Conservation (phyloP, 805 yeast genomes). For the Spencermartinsiella europaea region DNA sequence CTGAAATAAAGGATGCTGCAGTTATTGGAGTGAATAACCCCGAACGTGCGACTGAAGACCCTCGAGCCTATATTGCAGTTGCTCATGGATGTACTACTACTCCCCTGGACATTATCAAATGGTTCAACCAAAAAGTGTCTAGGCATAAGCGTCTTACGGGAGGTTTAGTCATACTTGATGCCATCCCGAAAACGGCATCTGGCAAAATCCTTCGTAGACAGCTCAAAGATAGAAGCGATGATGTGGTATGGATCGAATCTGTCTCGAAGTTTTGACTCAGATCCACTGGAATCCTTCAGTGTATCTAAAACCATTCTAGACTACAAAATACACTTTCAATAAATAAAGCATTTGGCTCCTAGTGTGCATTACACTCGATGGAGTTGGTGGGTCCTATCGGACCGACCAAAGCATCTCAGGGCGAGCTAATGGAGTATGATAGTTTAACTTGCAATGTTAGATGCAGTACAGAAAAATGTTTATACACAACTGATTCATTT, state of each 20-base stretch:
- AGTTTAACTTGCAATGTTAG: no score
- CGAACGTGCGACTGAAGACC: constrained; percentile 72
- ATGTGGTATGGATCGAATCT: constrained; percentile 1
- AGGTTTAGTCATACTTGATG: constrained; percentile 64
- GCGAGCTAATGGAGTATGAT: no score
- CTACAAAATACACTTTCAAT: no score
- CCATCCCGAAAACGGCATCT: constrained; percentile 88
- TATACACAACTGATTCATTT: no score
- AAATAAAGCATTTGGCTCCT: no score
- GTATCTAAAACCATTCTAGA: no score
- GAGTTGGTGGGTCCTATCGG: no score
- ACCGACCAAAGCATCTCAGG: no score
- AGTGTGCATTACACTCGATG: no score
- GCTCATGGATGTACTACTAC: constrained; percentile 19
- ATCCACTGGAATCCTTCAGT: no score
- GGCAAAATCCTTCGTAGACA: constrained; percentile 94
- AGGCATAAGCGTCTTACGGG: constrained; percentile 37
- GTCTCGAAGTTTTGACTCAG: not conserved
- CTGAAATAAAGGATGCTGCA: constrained; percentile 76
- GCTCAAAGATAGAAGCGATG: constrained; percentile 51
- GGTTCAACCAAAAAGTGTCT: constrained; percentile 35
- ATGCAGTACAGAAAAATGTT: no score
- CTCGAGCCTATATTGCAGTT: constrained; percentile 34
- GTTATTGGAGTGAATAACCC: constrained; percentile 69
- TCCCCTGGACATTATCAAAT: constrained; percentile 23